Base-by-base conservation (phyloP, 768 basidiomycete genomes). In the Boletellus emodensis region DNA sequence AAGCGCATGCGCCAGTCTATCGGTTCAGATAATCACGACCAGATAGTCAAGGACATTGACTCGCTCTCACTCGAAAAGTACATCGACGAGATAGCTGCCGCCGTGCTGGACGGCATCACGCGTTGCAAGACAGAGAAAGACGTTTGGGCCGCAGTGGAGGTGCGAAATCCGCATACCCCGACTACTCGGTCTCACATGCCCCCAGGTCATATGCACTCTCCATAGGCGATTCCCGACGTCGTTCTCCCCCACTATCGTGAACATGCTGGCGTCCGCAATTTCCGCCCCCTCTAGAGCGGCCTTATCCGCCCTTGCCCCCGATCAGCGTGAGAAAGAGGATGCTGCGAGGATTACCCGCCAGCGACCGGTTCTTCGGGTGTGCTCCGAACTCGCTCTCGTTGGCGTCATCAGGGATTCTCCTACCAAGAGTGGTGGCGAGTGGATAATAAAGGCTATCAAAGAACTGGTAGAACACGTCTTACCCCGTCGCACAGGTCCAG, bases 241-340 rank as follows among this genome's bases (percentile, higher is more conserved):
- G 2, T 97, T 95, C 66, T 87, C 93, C 1, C 85, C 87, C 1
- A 75, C 76, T 1, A 69, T 97, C 24, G 64, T 90, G 7, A 70
- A 82, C 12, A 70, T 78, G 13, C 72, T 99, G 3, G 68, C 79
- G 9, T 59, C 75, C 6, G 78, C 80, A 7, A 75, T 87, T 41
- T 75, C 78, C 8, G 71, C 86, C 4, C 83, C 90, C 2, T 72
- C 82, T 12, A 76, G 80, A 44, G 71, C 79, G 6, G 61, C 78
- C 0, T 70, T 90, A 4, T 71, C 81, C n/a, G 66, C 75, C 6
- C 64, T 90, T 41, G 71, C 79, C 3, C 74, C 77, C 0, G 92
- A 93, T 61, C 94, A 93, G 59, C 82, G 86, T 42, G 96, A 99
- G 64, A 95, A 92, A 69, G 96, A 99, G 54, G 94, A 98, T 56